Conservation (phyloP, 2,329 filamentous ascomycete species). For the Epichloe uncinata region DNA sequence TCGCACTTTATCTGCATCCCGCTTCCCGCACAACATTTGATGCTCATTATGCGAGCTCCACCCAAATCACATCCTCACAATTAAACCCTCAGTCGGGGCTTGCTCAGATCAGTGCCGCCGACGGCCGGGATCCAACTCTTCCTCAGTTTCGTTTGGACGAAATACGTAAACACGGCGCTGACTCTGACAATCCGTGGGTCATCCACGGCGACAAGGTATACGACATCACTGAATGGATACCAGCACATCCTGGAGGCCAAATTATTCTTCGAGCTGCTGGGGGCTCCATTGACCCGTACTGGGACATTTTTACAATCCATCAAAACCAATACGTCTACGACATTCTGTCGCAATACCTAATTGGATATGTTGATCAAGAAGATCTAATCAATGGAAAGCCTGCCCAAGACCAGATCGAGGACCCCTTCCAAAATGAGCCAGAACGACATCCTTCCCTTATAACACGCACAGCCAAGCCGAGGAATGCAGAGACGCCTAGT, state of each 20-base stretch:
- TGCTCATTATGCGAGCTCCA: conserved; percentile 4
- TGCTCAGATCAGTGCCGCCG: conserved; percentile 3
- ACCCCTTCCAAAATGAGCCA: conserved; percentile 45
- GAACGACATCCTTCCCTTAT: conserved; percentile 36
- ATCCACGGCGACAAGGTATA: conserved; percentile 52
- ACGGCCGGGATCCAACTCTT: conserved; percentile 25
- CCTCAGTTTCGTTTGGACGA: conserved; percentile 38
- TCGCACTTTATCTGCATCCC: conserved; percentile 1
- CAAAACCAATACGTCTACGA: conserved; percentile 51
- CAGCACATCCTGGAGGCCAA: conserved; percentile 52
- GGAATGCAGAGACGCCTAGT: conserved; percentile 47
- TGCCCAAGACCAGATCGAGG: conserved; percentile 39
- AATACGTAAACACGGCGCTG: conserved; percentile 37
- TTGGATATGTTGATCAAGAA: conserved; percentile 44
- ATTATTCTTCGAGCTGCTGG: conserved; percentile 55
- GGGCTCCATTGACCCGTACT: conserved; percentile 52
- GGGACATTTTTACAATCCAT: conserved; percentile 59
- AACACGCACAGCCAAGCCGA: conserved; percentile 39
- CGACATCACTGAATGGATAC: conserved; percentile 57
- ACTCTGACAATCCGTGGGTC: conserved; percentile 46
- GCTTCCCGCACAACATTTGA: conserved; percentile 4
- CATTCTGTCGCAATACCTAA: conserved; percentile 50
- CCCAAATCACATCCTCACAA: background rate
- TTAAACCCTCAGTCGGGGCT: background rate
- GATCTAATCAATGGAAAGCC: conserved; percentile 47